Evolutionary conservation across 2,329 filamentous ascomycete species (phyloP).

Genomic region (Cercospora zeae-maydis): DNA sequence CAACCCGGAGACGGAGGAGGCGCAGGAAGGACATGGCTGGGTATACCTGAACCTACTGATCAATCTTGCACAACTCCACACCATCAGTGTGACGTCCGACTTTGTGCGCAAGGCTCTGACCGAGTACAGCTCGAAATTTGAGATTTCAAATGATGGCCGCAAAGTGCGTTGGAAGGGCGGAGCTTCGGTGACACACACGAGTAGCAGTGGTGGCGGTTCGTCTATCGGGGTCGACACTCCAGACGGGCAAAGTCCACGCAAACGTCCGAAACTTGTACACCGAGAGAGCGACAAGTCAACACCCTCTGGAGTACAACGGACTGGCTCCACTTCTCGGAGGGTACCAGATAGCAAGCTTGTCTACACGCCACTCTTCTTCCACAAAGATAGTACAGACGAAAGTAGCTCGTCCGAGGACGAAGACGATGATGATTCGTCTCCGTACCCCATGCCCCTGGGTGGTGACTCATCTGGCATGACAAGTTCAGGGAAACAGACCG

Average conservation of each 20-base stretch:
- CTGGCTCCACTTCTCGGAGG: slow-evolving; percentile 13
- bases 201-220: slow-evolving; percentile 51
- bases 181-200: slow-evolving; percentile 56
- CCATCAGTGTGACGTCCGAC: slow-evolving; percentile 73
- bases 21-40: slow-evolving; percentile 69
- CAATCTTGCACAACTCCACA: slow-evolving; percentile 80
- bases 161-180: slow-evolving; percentile 79
- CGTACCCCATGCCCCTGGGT: slow-evolving; percentile 24
- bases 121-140: slow-evolving; percentile 69
- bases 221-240: slow-evolving; percentile 21
- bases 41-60: slow-evolving; percentile 77
- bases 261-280: slow-evolving; percentile 31
- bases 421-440: slow-evolving; percentile 35
- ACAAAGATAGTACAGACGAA: slow-evolving; percentile 42
- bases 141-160: slow-evolving; percentile 71
- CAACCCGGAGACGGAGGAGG: slow-evolving; percentile 50
- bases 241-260: slow-evolving; percentile 29
- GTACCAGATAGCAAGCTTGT: slow-evolving; percentile 37
- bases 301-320: neutral
- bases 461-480: slow-evolving; percentile 43
- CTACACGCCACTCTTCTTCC: slow-evolving; percentile 50
- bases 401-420: slow-evolving; percentile 37
- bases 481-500: slow-evolving; percentile 46
- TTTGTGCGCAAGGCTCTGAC: slow-evolving; percentile 71
- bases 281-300: slow-evolving; percentile 18